Evolutionary conservation across 495 filamentous ascomycete genomes (phyloP).

Genomic region (Aspergillus egyptiacus): DNA sequence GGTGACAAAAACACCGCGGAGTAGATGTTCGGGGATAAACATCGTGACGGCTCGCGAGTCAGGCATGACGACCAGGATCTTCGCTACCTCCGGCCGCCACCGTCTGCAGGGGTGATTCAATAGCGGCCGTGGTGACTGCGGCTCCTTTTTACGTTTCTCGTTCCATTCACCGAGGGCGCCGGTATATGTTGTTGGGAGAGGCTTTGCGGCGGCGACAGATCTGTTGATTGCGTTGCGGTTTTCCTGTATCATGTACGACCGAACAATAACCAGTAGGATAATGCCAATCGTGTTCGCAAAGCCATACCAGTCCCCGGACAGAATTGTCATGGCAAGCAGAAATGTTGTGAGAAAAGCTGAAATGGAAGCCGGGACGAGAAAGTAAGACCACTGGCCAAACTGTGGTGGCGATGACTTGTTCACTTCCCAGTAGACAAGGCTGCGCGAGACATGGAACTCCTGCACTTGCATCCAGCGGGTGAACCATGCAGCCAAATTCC

Average conservation of each 20-base stretch:
- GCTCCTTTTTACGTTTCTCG: not conserved
- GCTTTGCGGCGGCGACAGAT: not conserved
- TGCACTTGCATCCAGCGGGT: not conserved
- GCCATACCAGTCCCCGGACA: not conserved
- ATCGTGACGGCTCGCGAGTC: not conserved
- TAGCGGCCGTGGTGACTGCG: not conserved
- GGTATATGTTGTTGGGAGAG: not conserved
- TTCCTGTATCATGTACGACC: not conserved
- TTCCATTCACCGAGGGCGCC: not conserved
- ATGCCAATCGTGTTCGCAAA: not conserved
- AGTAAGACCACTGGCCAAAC: no score
- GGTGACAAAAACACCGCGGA: not conserved
- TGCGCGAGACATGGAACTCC: not conserved
- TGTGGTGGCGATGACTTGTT: not conserved
- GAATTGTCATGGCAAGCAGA: not conserved
- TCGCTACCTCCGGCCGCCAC: not conserved
- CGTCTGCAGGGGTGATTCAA: no score
- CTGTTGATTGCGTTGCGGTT: not conserved
- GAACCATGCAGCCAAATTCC: not conserved
- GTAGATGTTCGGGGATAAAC: not conserved
- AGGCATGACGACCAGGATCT: not conserved
- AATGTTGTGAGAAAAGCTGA: not conserved
- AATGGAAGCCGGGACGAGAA: not conserved
- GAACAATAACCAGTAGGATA: not conserved
- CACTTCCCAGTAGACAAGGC: not conserved